Evolutionary conservation across 129 eudicot genomes (phyloP), one percentile per base, ranked within the genome.

Genomic region (Calendula officinalis): DNA sequence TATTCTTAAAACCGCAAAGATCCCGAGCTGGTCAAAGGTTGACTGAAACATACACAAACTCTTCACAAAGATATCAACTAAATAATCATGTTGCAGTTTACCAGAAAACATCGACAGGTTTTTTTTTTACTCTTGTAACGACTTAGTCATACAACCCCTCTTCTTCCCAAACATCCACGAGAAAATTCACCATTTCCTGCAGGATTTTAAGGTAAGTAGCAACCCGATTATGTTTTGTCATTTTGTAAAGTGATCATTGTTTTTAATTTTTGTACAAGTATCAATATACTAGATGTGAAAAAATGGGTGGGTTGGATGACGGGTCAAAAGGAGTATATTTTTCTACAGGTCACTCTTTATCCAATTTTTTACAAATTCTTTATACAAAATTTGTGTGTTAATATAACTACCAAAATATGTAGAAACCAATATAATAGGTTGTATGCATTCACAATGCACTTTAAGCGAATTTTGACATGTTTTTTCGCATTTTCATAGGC

Each of bases 141-240:
- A 64, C 64, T 78, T 75, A 89, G 75, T 86, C 91, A 48, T 89
- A 89, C n/a, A 86, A 77, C 3, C 95, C 97, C 71, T 89, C 97
- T 67, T 89, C 90, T 75, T 89, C 86, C 97, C 97, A 89, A 8
- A 89, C 86, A 36, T 89, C 95, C 15, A 86, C 91, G 43, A 89
- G 86, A 70, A 89, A 89, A 71, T 77, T 78, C 63, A 86, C 95
- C 97, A 89, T 86, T 86, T 89, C 97, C 97, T 89, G 94, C 51
- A 35, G 63, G 5, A 22, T 60, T 40, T 56, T 13, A 45, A 30
- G 30, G 30, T 22, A 22, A 22, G 1, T 2, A 22, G 30, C 30
- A 22, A 22, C 30, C 30, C 1, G 30, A 22, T 22, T 22, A 22
- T 22, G 30, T 22, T 22, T 22, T 22, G 30, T 22, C 30, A n/a